A percentile compares a stretch with the other conserved stretches of the same genome.
Evolutionary conservation across 371 early-diverging fungal genomes (phyloP).

Genomic region (Neoconidiobolus thromboides): DNA sequence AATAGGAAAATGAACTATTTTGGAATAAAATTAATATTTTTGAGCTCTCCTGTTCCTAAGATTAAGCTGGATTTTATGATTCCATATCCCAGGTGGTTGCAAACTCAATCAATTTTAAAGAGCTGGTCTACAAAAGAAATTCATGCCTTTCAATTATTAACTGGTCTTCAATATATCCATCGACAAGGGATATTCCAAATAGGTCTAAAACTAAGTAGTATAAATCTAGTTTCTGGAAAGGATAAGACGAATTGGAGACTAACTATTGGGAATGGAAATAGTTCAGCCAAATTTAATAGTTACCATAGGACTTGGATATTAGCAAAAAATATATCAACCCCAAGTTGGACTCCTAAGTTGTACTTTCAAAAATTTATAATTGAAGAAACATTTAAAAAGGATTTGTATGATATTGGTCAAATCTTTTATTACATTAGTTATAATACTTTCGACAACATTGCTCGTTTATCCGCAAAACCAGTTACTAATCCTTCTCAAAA

Average conservation of each 20-base stretch:
- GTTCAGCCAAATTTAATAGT: background rate
- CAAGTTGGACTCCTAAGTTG: background rate
- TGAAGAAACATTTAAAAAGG: background rate
- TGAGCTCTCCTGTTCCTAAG: background rate
- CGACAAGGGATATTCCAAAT: background rate
- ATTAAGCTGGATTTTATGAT: background rate
- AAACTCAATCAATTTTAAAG: background rate
- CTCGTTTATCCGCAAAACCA: background rate
- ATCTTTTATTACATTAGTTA: conserved; percentile 4
- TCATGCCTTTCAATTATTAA: background rate
- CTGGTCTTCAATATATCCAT: background rate
- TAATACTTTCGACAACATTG: background rate
- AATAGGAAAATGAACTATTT: too few relatives aligned
- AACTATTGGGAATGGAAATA: background rate
- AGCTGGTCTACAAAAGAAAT: background rate
- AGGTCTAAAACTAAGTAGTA: background rate
- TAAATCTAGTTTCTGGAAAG: background rate
- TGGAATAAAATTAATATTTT: too few relatives aligned
- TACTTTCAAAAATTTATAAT: background rate
- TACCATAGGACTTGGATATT: background rate
- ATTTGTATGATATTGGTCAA: background rate
- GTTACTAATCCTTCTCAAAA: too few relatives aligned
- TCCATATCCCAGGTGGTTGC: background rate
- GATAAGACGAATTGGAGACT: background rate
- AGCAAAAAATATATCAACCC: background rate